Conservation (phyloP, 75 land plant genomes). For the Selaginella tamariscina region DNA sequence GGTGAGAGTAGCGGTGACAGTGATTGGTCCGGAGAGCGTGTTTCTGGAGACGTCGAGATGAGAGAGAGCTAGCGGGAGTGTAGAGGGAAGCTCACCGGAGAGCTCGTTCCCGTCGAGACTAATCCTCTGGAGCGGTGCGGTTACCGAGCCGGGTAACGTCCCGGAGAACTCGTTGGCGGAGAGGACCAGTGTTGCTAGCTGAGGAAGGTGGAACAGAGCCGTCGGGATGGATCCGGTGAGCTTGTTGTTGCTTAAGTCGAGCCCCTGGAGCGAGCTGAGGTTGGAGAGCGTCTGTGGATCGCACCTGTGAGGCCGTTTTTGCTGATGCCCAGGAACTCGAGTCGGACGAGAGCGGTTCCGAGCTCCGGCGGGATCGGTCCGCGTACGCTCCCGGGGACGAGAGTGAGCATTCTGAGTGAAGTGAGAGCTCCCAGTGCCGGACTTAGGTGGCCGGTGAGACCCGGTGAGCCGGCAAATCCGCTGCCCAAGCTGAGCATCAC, state of each 20-base stretch:
- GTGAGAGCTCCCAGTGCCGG: constrained; percentile 5
- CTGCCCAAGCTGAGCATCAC: constrained; percentile 11
- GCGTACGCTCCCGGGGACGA: neutral
- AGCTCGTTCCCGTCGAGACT: neutral
- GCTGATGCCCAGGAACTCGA: constrained; percentile 3
- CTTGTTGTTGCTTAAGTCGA: constrained; percentile 6
- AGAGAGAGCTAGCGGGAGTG: neutral
- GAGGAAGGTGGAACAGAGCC: neutral
- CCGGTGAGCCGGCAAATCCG: constrained; percentile 7
- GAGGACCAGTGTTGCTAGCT: neutral
- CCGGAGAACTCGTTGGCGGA: neutral
- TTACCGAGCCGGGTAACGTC: neutral
- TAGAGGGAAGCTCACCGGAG: constrained; percentile 3
- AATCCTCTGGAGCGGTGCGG: neutral
- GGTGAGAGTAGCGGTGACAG: neutral
- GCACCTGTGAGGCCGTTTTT: neutral
- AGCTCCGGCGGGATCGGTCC: neutral
- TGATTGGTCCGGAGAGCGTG: neutral
- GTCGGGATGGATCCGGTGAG: constrained; percentile 9
- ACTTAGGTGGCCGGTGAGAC: constrained; percentile 4
- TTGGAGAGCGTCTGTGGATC: neutral
- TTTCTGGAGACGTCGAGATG: neutral
- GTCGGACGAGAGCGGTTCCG: neutral
- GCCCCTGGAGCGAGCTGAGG: constrained; percentile 1
- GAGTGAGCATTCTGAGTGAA: neutral